These are phyloP conservation scores for Amylocystis lapponica DNA, from an alignment of 768 basidiomycete species.

Conservation along the genomic window DNA sequence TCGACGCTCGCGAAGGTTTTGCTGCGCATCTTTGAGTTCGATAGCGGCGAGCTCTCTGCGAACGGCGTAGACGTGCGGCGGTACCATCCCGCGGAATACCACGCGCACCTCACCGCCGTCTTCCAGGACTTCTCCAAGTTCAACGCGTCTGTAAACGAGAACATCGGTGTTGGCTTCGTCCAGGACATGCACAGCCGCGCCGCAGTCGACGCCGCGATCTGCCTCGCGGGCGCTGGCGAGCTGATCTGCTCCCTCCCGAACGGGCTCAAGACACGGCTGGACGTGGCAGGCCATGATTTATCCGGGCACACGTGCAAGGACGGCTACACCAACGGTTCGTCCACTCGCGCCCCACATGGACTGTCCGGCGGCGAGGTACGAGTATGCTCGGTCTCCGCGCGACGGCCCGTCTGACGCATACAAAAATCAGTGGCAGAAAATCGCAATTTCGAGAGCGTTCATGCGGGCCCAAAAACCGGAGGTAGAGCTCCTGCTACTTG, in stretches of 20 bases:
- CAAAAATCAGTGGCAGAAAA: slow-evolving; percentile 68
- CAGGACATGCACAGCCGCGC: slow-evolving; percentile 50
- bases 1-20: slow-evolving; percentile 82
- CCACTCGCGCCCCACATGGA: slow-evolving; percentile 47
- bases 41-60: slow-evolving; percentile 59
- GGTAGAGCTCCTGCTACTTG: slow-evolving; percentile 76
- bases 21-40: slow-evolving; percentile 73
- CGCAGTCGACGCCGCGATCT: slow-evolving; percentile 60
- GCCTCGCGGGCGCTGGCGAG: slow-evolving; percentile 62
- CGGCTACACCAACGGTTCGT: slow-evolving; percentile 12
- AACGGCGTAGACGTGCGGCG: slow-evolving; percentile 66
- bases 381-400: background rate
- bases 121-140: slow-evolving; percentile 86
- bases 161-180: slow-evolving; percentile 80
- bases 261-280: slow-evolving; percentile 70
- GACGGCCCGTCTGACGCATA: too few species aligned
- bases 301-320: slow-evolving; percentile 7
- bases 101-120: slow-evolving; percentile 69
- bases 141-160: slow-evolving; percentile 71
- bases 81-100: slow-evolving; percentile 64
- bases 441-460: slow-evolving; percentile 83
- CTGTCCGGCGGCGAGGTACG: slow-evolving; percentile 82
- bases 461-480: slow-evolving; percentile 74
- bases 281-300: slow-evolving; percentile 53
- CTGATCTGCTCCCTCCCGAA: slow-evolving; percentile 62